phyloP scores from a whole-genome alignment of 176 grass and related monocot species.

The Oryza punctata region DNA sequence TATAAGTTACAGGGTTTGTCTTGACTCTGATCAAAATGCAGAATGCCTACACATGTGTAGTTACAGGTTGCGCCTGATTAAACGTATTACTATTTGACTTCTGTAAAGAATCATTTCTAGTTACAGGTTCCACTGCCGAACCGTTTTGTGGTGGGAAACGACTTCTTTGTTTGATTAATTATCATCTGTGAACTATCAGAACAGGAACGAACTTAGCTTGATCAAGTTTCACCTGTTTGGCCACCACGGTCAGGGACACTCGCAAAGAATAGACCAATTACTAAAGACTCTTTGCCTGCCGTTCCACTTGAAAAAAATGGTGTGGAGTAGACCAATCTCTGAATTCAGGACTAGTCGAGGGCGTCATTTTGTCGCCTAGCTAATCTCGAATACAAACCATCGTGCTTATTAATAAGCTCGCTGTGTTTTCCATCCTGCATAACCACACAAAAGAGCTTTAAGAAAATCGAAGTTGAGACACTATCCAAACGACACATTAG shows the following conservation, averaged over 20 bases:
- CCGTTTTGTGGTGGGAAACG: not conserved
- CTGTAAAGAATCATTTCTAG: not conserved
- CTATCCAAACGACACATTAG: no score
- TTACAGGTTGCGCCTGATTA: slow-evolving; percentile 33
- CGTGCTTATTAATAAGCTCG: slow-evolving; percentile 75
- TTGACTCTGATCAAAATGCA: not conserved
- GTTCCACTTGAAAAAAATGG: slow-evolving; percentile 20
- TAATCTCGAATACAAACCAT: slow-evolving; percentile 92
- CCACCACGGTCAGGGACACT: slow-evolving; percentile 12
- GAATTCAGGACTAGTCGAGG: slow-evolving; percentile 47
- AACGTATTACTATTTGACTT: not conserved
- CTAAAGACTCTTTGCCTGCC: not conserved
- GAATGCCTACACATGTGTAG: slow-evolving; percentile 19
- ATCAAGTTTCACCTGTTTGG: not conserved
- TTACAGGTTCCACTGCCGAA: not conserved
- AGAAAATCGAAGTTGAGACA: not conserved
- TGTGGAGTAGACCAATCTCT: slow-evolving; percentile 29
- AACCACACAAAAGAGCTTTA: slow-evolving; percentile 25
- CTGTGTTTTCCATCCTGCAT: slow-evolving; percentile 79
- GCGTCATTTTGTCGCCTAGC: slow-evolving; percentile 70
- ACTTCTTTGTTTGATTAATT: slow-evolving; percentile 24
- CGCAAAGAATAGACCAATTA: slow-evolving; percentile 33
- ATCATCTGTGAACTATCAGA: not conserved
- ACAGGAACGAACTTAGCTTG: not conserved
- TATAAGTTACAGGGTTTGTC: not conserved